Evolutionary conservation across 768 basidiomycete species (phyloP), one percentile per base, ranked within the genome.

Genomic region (Tulasnella sp.): DNA sequence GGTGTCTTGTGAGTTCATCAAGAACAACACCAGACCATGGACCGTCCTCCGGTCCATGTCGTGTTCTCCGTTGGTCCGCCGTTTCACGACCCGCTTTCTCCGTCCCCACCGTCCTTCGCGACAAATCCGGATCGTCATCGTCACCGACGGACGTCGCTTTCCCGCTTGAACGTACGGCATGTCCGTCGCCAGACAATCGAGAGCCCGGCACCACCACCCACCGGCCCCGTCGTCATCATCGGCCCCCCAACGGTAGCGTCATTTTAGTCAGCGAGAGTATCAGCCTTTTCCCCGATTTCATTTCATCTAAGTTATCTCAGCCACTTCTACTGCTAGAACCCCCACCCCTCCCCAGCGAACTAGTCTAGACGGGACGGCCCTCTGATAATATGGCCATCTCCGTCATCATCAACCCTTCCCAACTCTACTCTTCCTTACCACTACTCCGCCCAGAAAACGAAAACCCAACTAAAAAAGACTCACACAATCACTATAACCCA

Each of bases 1-100:
- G 61, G 61, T 67, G 61, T 57, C 29, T 67, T 67, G 61, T 67
- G 61, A 67, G 61, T 67, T 67, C 61, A 67, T 67, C 61, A 67
- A 67, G 26, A 67, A 29, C n/a, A 67, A 32, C n/a, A 26, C 1
- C 5, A 13, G 23, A 61, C 32, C 61, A 67, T 51, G 51, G 51
- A 51, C 0, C 3, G 3, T 15, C 15, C 44, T 10, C 40, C 15
- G 16, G 51, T 7, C 51, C 20, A 51, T n/a, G 3, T 51, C 51
- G 35, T 67, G 61, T 67, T 67, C 61, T 67, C 61, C 61, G 61
- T 67, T 67, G 61, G 61, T 67, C 61, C 61, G 61, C 61, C 61
- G 61, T 67, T 67, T 67, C 29, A 67, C 7, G 2, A 35, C 61
- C 61, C 61, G 61, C 61, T 35, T 35, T 67, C 61, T 26, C 61